These are phyloP conservation scores for Penicillium sp. DNA, from an alignment of 2,329 filamentous ascomycete species.

Conservation along the genomic window DNA sequence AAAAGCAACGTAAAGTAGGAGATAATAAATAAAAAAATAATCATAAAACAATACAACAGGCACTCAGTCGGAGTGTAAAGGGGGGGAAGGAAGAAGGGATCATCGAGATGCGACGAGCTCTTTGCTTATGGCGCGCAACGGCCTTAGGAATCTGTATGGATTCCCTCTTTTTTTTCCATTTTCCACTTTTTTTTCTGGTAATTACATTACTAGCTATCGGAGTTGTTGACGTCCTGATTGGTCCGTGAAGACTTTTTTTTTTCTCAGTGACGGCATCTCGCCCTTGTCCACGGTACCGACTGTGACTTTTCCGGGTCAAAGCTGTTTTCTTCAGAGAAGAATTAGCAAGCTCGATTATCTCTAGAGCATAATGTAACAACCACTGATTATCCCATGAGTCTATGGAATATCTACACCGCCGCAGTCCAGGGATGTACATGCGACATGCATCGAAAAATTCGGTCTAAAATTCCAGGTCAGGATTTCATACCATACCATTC, in stretches of 20 bases:
- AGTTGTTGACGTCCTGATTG: conserved; percentile 25
- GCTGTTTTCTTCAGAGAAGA: too few relatives aligned
- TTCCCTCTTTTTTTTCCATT: conserved; percentile 7
- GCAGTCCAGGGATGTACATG: too few relatives aligned
- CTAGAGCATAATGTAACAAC: too few relatives aligned
- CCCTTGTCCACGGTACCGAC: conserved; percentile 4
- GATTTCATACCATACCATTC: conserved; percentile 11
- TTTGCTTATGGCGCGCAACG: conserved; percentile 14
- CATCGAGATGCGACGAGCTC: conserved; percentile 21
- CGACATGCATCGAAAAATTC: too few relatives aligned
- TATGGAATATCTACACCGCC: too few relatives aligned
- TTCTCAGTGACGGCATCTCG: conserved; percentile 6
- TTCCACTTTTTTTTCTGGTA: conserved; percentile 13
- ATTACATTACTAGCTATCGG: conserved; percentile 16
- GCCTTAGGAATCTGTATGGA: conserved; percentile 17
- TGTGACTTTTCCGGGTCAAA: not conserved
- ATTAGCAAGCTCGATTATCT: too few relatives aligned
- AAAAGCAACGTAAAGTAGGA: conserved; percentile 8
- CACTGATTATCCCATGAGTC: too few relatives aligned
- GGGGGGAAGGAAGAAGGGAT: conserved; percentile 15
- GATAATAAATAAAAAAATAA: conserved; percentile 9
- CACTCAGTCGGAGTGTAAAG: conserved; percentile 11
- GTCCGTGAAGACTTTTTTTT: conserved; percentile 10
- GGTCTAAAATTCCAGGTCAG: not conserved
- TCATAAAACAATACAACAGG: conserved; percentile 15